Conservation (phyloP, 2,329 filamentous ascomycete genomes). For the Colletotrichum melonis region DNA sequence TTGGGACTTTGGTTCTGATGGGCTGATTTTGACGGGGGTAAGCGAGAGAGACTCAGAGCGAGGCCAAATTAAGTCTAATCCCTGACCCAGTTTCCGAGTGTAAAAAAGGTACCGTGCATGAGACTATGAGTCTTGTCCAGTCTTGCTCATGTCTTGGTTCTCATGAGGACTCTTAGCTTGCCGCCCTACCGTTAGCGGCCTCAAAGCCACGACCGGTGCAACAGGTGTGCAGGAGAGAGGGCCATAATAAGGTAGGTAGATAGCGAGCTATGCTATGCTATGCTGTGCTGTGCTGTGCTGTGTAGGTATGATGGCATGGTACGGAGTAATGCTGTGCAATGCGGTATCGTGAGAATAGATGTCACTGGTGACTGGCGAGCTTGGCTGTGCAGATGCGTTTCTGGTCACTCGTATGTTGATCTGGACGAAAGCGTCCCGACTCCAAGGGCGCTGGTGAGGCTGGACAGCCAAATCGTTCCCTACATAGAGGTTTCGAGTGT, state of each 20-base stretch:
- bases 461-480: background rate
- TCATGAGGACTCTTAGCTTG: background rate
- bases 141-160: background rate
- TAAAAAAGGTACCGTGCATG: constrained; percentile 34
- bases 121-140: background rate
- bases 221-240: background rate
- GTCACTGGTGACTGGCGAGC: background rate
- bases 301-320: too few relatives aligned
- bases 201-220: constrained; percentile 30
- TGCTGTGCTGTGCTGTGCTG: background rate
- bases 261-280: background rate
- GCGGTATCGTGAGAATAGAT: background rate
- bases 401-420: background rate
- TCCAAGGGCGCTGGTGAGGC: constrained; percentile 3
- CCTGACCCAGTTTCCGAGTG: background rate
- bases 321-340: background rate
- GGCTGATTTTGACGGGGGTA: constrained; percentile 30
- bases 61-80: constrained; percentile 28
- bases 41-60: constrained; percentile 14
- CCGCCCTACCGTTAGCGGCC: constrained; percentile 19
- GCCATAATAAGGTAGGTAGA: background rate
- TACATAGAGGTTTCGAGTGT: background rate
- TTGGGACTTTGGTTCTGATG: constrained; percentile 32
- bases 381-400: background rate
- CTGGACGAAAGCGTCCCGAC: background rate